Evolutionary conservation across 2,329 filamentous ascomycete genomes (phyloP), one percentile per base, ranked within the genome.

Genomic region (Colletotrichum neosansevieriae): DNA sequence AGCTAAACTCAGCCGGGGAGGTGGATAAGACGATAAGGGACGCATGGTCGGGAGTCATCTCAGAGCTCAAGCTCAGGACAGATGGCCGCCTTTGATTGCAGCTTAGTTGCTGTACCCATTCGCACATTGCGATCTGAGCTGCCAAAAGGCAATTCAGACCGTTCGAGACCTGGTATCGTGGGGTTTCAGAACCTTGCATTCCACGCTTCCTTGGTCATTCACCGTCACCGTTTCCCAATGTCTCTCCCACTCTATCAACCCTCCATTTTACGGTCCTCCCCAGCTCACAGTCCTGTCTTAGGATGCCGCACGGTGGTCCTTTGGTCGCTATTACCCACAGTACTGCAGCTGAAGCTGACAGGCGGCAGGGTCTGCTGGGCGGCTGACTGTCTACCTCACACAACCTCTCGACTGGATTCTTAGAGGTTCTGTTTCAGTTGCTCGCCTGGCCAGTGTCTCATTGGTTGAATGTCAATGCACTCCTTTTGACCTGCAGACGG

Each of bases 391-490:
- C 51, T 58, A 67, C 45, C 15, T 67, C 45, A 44, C 38, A 63
- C 51, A 58, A 32, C 34, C 47, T 56, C 54, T 60, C 63, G 63
- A 53, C 44, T 51, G 42, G 60, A 49, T 71, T 71, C 69, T 53
- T 58, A 24, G 50, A 44, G 67, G 10, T 72, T 71, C 71, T 71
- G 70, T 72, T 72, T 72, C 71, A 72, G 49, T n/a, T 63, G 54
- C 59, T 50, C 38, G 36, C 42, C 29, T 50, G 54, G 57, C 36
- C 44, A 21, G n/a, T 40, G 24, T 56, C 60, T 58, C 24, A 71
- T 70, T 72, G 67, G 70, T 53, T 47, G 15, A 7, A 36, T 36
- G 42, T 47, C 45, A 7, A 57, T 71, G 69, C 66, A 70, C 70
- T 70, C 69, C 69, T 72, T 70, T 71, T 40, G 19, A 47, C 59